Evolutionary conservation across 2,329 filamentous ascomycete genomes (phyloP), one percentile per base, ranked within the genome.

Genomic region (Metarhizium brunneum): DNA sequence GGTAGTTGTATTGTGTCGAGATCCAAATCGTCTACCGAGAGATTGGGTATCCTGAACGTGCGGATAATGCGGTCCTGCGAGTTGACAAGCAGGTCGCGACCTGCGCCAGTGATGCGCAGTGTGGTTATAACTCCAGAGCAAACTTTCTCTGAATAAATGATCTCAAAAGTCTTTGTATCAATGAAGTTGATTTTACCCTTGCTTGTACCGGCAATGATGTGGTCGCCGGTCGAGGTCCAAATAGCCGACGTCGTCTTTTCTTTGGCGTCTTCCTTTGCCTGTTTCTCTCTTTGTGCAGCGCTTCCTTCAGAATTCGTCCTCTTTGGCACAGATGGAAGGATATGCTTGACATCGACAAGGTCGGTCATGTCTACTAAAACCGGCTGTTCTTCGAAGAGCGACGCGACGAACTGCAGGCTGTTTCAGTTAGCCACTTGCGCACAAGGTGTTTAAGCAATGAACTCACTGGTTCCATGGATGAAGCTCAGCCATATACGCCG

Each of bases 131-230:
- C 88, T 36, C 91, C 91, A 62, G 84, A 85, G 65, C 90, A 95
- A 55, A 96, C 83, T 61, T 94, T 90, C 54, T 87, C 91, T 14
- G 91, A 95, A 75, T 94, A 92, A 63, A 96, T 90, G 11, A 92
- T 90, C 59, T 89, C 83, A 66, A 83, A 85, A 0, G 89, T 89
- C 59, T 83, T 81, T 2, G 88, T 86, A 63, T 95, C 89, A 66
- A 99, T 94, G 58, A 99, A 89, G 71, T 99, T 99, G 58, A 99
- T 79, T 79, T 90, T 95, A 55, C 94, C 94, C 71, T 96, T 97
- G 63, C 87, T 96, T 4, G 94, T 99, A 43, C 91, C 95, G 1
- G 91, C 85, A 38, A 99, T 81, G 58, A 99, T 90, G 70, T 97
- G 90, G 49, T 92, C 86, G 52, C 94, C 94, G 0, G 85, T 82